Evolutionary conservation across 164 flowering plant species (phyloP), one percentile per base, ranked within the genome.

Genomic region (Dillenia turbinata): DNA sequence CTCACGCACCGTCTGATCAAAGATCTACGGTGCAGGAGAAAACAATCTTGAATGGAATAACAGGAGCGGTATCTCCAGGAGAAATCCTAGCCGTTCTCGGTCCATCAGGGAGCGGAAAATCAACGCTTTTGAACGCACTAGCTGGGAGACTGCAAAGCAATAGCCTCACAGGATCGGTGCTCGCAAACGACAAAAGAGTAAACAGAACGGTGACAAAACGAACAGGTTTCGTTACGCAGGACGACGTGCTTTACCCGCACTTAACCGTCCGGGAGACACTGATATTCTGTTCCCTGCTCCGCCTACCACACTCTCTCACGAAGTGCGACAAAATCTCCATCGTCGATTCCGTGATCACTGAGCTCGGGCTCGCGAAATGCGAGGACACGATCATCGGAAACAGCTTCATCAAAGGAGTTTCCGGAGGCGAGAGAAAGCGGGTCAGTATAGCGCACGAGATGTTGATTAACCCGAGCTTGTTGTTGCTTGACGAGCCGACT

Each of bases 51-150:
- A 68, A 72, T 50, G 85, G 85, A 14, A 69, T 89, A 33, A 82
- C 98, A 3, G 98, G 98, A 11, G 69, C 73, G 79, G 98, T 77
- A 0, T 69, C 72, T 0, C 98, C 98, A 10, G 96, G 98, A 11
- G 91, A 86, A 59, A 74, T 92, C 73, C 73, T 92, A 15, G 96
- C 96, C 63, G 63, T 92, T 10, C 89, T 92, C 0, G 98, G 98
- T 6, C 98, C 98, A 0, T 92, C 98, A 0, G 98, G 98, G 8
- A 86, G 98, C 56, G 98, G 98, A 0, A 92, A 92, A 75, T 87
- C 98, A 4, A 92, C 98, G 40, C 85, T 92, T 9, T 80, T 92
- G 2, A 85, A 78, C 64, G 87, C 87, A 0, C 77, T 92, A 0
- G 90, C 91, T 0, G 96, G 98, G 0, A 67, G 96, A 40, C 75